phyloP scores from a whole-genome alignment of 73 alveolate genomes.

The Paramecium biaurelia region DNA sequence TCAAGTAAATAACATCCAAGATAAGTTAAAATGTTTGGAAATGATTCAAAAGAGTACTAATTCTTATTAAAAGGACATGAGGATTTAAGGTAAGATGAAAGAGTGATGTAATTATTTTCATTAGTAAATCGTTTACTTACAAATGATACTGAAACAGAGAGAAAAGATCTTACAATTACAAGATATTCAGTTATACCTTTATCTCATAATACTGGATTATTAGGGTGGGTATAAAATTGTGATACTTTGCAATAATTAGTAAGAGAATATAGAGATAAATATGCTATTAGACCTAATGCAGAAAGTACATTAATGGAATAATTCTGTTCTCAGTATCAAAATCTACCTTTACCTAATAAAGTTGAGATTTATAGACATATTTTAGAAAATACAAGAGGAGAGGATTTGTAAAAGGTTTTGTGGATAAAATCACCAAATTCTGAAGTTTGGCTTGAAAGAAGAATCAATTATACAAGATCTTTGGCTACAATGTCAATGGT shows the following conservation, averaged over 20 bases:
- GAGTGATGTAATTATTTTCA: slow-evolving; percentile 93
- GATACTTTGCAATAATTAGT: slow-evolving; percentile 94
- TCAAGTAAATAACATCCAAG: slow-evolving; percentile 96
- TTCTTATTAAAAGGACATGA: slow-evolving; percentile 98
- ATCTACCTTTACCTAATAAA: slow-evolving; percentile 84
- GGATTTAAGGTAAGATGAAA: slow-evolving; percentile 97
- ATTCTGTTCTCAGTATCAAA: slow-evolving; percentile 85
- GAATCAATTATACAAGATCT: slow-evolving; percentile 95
- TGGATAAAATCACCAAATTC: slow-evolving; percentile 94
- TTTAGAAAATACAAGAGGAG: slow-evolving; percentile 92
- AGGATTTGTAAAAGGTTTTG: slow-evolving; percentile 90
- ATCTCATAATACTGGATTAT: slow-evolving; percentile 93
- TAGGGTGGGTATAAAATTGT: slow-evolving; percentile 99
- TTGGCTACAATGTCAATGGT: slow-evolving; percentile 98
- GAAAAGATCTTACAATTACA: slow-evolving; percentile 87
- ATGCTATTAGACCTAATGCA: slow-evolving; percentile 82
- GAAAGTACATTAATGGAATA: slow-evolving; percentile 88
- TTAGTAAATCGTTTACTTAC: slow-evolving; percentile 92
- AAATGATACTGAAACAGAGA: slow-evolving; percentile 90
- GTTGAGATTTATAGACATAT: slow-evolving; percentile 91
- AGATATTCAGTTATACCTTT: slow-evolving; percentile 97
- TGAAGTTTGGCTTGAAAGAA: slow-evolving; percentile 96
- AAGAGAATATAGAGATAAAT: slow-evolving; percentile 89
- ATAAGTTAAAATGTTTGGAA: slow-evolving; percentile 88
- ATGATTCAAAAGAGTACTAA: slow-evolving; percentile 93